Percentiles rank a stretch among this genome's conserved stretches.
Evolutionary conservation across 1,139 yeast species (phyloP).

Genomic region (Zhuliangozyma parablackwelliae): DNA sequence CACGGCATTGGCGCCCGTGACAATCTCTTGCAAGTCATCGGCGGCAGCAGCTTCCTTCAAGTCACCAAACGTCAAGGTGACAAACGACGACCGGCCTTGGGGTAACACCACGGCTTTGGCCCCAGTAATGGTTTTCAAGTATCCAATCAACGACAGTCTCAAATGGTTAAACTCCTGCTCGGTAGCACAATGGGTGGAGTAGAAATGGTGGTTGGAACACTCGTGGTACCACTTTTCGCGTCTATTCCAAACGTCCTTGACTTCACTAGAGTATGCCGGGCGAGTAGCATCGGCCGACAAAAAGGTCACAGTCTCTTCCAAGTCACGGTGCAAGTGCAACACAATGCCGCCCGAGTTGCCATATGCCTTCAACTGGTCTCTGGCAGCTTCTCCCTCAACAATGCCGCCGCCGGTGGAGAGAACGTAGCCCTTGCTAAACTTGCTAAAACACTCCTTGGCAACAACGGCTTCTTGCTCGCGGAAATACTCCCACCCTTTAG

Average conservation of each 20-base stretch:
- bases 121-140: constrained; percentile 64
- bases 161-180: constrained; percentile 54
- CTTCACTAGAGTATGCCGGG: constrained; percentile 81
- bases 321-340: constrained; percentile 83
- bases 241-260: constrained; percentile 75
- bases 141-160: constrained; percentile 56
- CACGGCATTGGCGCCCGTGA: constrained; percentile 70
- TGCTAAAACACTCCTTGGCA: constrained; percentile 47
- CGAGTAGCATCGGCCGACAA: constrained; percentile 74
- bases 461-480: constrained; percentile 63
- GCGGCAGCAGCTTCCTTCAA: constrained; percentile 33
- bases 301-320: constrained; percentile 74
- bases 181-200: constrained; percentile 65
- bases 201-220: constrained; percentile 76
- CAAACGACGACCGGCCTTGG: constrained; percentile 58
- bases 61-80: constrained; percentile 63
- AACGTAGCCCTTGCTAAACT: constrained; percentile 55
- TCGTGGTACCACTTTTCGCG: constrained; percentile 78
- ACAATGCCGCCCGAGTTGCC: constrained; percentile 65
- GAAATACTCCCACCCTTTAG: constrained; percentile 83
- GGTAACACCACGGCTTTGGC: constrained; percentile 42
- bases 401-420: constrained; percentile 97
- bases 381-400: constrained; percentile 71
- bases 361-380: constrained; percentile 57
- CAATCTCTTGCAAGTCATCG: constrained; percentile 46